These are phyloP conservation scores for Westerdykella sp. DNA, from an alignment of 2,329 filamentous ascomycete species.

Conservation along the genomic window DNA sequence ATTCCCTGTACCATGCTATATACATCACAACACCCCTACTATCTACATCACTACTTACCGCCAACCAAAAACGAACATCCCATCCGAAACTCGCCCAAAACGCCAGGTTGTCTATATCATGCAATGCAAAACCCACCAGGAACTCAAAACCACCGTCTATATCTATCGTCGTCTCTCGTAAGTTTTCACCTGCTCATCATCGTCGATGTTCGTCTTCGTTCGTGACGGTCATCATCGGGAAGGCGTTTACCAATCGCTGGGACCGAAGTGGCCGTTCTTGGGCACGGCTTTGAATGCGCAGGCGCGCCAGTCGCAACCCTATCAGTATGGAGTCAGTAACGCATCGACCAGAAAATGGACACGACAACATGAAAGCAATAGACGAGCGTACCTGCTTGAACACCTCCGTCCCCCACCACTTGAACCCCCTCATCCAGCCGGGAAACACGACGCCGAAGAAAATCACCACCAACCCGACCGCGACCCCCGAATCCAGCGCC, in stretches of 20 bases:
- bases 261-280: conserved; percentile 30
- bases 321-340: conserved; percentile 6
- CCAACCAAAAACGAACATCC: no score
- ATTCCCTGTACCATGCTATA: no score
- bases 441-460: conserved; percentile 86
- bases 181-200: no score
- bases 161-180: no score
- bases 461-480: conserved; percentile 74
- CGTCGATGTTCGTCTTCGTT: no score
- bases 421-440: conserved; percentile 64
- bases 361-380: not conserved
- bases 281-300: conserved; percentile 62
- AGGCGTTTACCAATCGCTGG: conserved; percentile 19
- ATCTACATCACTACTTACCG: no score
- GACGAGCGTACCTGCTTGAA: conserved; percentile 56
- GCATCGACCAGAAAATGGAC: not conserved
- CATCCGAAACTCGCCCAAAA: no score
- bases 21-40: no score
- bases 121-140: no score
- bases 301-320: conserved; percentile 77
- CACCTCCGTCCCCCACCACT: conserved; percentile 84
- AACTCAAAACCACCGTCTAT: no score
- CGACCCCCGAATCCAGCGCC: conserved; percentile 74
- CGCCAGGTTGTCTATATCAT: no score
- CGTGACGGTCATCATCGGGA: no score